Percentiles rank a stretch among this genome's conserved stretches.
These are phyloP conservation scores for Ophiostoma montium DNA, from an alignment of 2,329 filamentous ascomycete species.

Conservation along the genomic window DNA sequence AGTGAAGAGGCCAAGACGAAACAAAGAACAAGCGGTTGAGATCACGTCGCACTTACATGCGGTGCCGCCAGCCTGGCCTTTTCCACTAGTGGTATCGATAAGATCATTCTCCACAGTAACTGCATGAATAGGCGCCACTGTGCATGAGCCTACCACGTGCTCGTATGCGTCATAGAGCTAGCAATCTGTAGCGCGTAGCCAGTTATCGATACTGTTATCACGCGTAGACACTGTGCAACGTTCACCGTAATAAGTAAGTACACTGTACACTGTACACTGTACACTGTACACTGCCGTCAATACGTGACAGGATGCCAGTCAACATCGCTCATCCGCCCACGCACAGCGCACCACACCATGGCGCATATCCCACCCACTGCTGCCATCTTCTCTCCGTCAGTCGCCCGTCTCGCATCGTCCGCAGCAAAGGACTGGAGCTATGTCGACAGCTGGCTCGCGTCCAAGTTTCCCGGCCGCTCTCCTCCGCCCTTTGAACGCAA, in stretches of 20 bases:
- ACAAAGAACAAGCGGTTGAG: background rate
- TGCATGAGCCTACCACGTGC: background rate
- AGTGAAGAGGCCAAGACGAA: background rate
- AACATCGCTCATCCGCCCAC: too few relatives aligned
- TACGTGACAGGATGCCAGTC: too few relatives aligned
- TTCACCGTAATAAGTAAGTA: too few relatives aligned
- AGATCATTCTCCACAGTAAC: background rate
- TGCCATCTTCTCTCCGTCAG: conserved; percentile 53
- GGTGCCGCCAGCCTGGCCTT: conserved; percentile 5
- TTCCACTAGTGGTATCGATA: conserved; percentile 2
- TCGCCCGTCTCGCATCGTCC: conserved; percentile 61
- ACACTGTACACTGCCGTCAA: too few relatives aligned
- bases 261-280: too few relatives aligned
- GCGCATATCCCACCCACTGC: conserved; percentile 25
- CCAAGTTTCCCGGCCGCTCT: conserved; percentile 49
- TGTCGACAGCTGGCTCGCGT: conserved; percentile 68
- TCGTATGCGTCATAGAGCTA: background rate
- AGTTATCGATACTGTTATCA: too few relatives aligned
- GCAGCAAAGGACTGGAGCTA: conserved; percentile 85
- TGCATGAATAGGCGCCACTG: background rate
- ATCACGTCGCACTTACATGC: background rate
- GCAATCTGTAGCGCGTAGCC: background rate
- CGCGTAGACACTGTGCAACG: background rate
- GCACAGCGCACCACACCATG: too few relatives aligned
- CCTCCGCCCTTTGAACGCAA: conserved; percentile 70